Evolutionary conservation across 495 filamentous ascomycete genomes (phyloP), one percentile per base, ranked within the genome.

Genomic region (Tuber aestivum): DNA sequence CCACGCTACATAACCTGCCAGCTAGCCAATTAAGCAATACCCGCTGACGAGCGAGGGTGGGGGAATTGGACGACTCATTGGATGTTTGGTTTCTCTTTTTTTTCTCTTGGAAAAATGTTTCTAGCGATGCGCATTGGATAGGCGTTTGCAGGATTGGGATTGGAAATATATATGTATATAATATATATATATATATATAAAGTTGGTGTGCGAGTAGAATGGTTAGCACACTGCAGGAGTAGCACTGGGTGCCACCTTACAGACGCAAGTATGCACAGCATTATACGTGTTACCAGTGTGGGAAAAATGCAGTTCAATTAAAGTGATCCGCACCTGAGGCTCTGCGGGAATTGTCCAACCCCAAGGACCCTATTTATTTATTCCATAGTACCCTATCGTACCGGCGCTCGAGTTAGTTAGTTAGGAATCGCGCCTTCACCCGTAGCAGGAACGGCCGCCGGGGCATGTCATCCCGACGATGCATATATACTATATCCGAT

Each of bases 261-360:
- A 35, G 27, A 27, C 27, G 56, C 56, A 65, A 18, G 56, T 65
- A 35, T 27, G 27, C 27, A 18, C 42, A 16, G 42, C 14, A 42
- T 10, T 12, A 42, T 10, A 20, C 18, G 8, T 48, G n/a, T 61
- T 27, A 61, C 56, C 56, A 14, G 3, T 65, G 20, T 7, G 56
- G 14, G 56, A 27, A 35, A 27, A 35, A 35, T 35, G 27, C 56
- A 10, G 56, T 65, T 65, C 56, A 65, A 65, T 65, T 65, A 65
- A 20, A 32, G 56, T 65, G 56, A 65, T 65, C 27, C 35, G 35
- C 56, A 65, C 0, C 27, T 65, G 56, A 65, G 56, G 56, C 56
- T 65, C 56, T 65, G 56, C 56, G 56, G 56, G 56, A 65, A 65
- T 65, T 65, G 56, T 65, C 56, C 56, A 35, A 65, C 56, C 56